Evolutionary conservation across 164 flowering plant genomes (phyloP), one percentile per base, ranked within the genome.

Genomic region (Protea cynaroides): DNA sequence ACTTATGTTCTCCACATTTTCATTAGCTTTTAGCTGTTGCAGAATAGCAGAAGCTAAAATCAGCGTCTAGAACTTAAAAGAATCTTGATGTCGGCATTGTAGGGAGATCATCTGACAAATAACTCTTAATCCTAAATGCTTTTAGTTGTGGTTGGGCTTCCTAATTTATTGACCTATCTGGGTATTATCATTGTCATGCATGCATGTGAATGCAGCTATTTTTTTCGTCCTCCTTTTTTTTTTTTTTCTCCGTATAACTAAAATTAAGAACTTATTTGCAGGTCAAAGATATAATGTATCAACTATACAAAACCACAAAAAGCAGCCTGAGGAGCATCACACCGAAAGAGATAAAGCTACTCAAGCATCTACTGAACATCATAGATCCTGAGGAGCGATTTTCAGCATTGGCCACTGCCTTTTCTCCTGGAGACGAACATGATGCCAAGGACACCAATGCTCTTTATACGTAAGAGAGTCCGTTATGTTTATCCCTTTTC

Each of bases 281-380:
- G 99, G 96, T 84, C n/a, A 94, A 89, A 75, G 93, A 89, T 38
- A 88, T 91, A 49, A 89, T 94, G 99, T 85, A 91, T 74, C 83
- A 75, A 3, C n/a, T 94, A 25, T 94, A 94, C 76, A 85, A 83
- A 70, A 71, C 96, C 65, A 86, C 96, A 64, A 89, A 89, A 70
- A 84, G 84, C 80, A 89, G 96, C 71, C 82, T 94, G 38, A 85
- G 81, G 71, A 94, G 90, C 81, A 85, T 91, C 47, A 77, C 82
- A 23, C 99, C 99, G 19, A 89, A 86, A 74, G 99, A 94, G 80
- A 85, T 94, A 65, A 94, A 86, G 80, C 75, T 94, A 44, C 92
- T 94, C 44, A 91, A 91, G 78, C 71, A 89, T 76, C 75, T 94
- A 76, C 78, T 94, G 58, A 91, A 91, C 76, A 86, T 94, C 67